Evolutionary conservation across 768 basidiomycete genomes (phyloP).

Genomic region (Boletus speciosus): DNA sequence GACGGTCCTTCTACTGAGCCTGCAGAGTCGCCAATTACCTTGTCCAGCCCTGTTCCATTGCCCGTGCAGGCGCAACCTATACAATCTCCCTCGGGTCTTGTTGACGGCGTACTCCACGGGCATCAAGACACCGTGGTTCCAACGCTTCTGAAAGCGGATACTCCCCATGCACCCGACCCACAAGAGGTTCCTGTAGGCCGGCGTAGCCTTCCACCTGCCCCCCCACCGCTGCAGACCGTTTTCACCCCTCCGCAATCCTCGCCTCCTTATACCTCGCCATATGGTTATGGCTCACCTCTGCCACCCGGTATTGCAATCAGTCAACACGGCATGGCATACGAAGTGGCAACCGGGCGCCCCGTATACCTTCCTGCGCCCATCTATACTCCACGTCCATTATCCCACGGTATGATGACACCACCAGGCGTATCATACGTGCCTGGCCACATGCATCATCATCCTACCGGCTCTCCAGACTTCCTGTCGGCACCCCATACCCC

Average conservation of each 20-base stretch:
- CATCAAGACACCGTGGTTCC: slow-evolving; percentile 27
- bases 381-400: slow-evolving; percentile 65
- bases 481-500: slow-evolving; percentile 57
- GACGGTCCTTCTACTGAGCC: slow-evolving; percentile 11
- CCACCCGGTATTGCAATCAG: slow-evolving; percentile 74
- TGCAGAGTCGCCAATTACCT: slow-evolving; percentile 2
- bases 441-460: slow-evolving; percentile 59
- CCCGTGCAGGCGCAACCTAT: slow-evolving; percentile 11
- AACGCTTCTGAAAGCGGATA: slow-evolving; percentile 30
- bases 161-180: slow-evolving; percentile 18
- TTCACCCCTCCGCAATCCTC: slow-evolving; percentile 44
- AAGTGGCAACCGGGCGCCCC: slow-evolving; percentile 76
- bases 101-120: slow-evolving; percentile 23
- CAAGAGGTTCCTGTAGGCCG: slow-evolving; percentile 21
- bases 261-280: slow-evolving; percentile 67
- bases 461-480: slow-evolving; percentile 63
- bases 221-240: slow-evolving; percentile 43
- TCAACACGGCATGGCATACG: slow-evolving; percentile 76
- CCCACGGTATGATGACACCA: slow-evolving; percentile 52
- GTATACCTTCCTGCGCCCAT: slow-evolving; percentile 67
- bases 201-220: slow-evolving; percentile 35
- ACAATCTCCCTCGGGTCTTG: slow-evolving; percentile 4
- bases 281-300: slow-evolving; percentile 50
- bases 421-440: slow-evolving; percentile 52
- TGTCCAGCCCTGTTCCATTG: slow-evolving; percentile 7